These are phyloP conservation scores for Kurtzmaniella fragi DNA, from an alignment of 805 yeast species.

Conservation along the genomic window DNA sequence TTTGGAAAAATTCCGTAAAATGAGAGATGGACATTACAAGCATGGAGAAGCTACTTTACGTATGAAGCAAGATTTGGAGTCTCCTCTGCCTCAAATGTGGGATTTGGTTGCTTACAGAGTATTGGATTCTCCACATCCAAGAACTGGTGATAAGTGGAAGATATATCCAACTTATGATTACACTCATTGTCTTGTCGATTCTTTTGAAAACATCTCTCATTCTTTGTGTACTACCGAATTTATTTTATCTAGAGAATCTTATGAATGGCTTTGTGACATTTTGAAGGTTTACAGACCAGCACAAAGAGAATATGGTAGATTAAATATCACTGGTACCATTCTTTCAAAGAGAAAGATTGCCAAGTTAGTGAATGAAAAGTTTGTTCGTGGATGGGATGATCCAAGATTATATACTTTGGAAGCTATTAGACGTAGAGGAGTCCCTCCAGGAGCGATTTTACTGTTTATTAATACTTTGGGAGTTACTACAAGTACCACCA, in stretches of 20 bases:
- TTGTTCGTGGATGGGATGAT: constrained; percentile 97
- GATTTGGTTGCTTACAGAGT: constrained; percentile 97
- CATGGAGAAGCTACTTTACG: constrained; percentile 93
- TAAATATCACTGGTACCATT: constrained; percentile 90
- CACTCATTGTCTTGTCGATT: constrained; percentile 98
- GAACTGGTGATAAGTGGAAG: constrained; percentile 97
- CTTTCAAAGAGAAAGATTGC: constrained; percentile 95
- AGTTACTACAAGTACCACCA: constrained; percentile 89
- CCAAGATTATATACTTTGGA: constrained; percentile 94
- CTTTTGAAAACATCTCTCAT: constrained; percentile 92
- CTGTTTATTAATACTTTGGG: constrained; percentile 92
- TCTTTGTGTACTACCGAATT: constrained; percentile 96
- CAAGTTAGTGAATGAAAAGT: constrained; percentile 72
- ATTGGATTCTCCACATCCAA: constrained; percentile 84
- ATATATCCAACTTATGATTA: constrained; percentile 98
- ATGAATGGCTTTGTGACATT: constrained; percentile 97
- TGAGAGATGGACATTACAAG: constrained; percentile 84
- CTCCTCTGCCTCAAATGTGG: constrained; percentile 99
- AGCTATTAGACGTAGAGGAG: constrained; percentile 93
- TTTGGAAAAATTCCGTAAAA: constrained; percentile 74
- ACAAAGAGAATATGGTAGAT: constrained; percentile 96
- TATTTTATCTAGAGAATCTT: constrained; percentile 84
- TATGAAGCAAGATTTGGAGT: constrained; percentile 88
- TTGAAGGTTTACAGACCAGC: constrained; percentile 96
- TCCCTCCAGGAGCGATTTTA: constrained; percentile 97